A percentile compares a stretch with the other conserved stretches of the same genome.
Conservation (phyloP, 768 basidiomycete species). For the Kwoniella sp. region DNA sequence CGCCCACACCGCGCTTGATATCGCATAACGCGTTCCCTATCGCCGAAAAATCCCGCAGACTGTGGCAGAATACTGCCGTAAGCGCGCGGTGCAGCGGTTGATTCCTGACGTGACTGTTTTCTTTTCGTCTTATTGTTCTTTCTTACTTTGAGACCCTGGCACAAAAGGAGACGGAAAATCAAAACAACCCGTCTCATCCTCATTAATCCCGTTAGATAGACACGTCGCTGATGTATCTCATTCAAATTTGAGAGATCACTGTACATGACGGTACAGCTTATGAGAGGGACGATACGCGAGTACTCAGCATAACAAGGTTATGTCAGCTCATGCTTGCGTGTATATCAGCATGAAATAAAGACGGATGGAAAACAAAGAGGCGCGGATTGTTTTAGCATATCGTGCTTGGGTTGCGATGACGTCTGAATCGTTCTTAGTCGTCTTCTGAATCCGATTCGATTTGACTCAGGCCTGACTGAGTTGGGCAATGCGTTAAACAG, state of each 20-base stretch:
- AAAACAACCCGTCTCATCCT: not conserved
- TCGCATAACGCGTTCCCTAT: no score
- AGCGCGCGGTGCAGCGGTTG: not conserved
- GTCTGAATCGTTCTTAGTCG: not conserved
- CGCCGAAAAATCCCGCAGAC: no score
- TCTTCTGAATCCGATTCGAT: not conserved
- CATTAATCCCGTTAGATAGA: no score
- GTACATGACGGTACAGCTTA: no score
- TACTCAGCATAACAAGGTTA: no score
- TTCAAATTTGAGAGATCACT: no score
- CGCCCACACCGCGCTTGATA: no score
- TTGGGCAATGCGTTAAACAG: no score
- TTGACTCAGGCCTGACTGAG: not conserved
- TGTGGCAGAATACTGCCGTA: not conserved
- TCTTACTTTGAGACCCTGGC: not conserved
- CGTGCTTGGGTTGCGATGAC: not conserved
- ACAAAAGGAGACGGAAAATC: constrained; percentile 1
- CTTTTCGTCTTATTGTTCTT: not conserved
- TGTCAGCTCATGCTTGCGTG: no score
- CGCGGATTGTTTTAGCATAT: not conserved
- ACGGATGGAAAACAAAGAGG: not conserved
- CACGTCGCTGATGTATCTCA: no score
- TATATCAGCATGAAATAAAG: not conserved
- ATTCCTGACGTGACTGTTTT: constrained; percentile 20
- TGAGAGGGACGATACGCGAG: no score